These are phyloP conservation scores for Excoecaria cochinchinensis DNA, from an alignment of 345 rosid species.

Conservation along the genomic window DNA sequence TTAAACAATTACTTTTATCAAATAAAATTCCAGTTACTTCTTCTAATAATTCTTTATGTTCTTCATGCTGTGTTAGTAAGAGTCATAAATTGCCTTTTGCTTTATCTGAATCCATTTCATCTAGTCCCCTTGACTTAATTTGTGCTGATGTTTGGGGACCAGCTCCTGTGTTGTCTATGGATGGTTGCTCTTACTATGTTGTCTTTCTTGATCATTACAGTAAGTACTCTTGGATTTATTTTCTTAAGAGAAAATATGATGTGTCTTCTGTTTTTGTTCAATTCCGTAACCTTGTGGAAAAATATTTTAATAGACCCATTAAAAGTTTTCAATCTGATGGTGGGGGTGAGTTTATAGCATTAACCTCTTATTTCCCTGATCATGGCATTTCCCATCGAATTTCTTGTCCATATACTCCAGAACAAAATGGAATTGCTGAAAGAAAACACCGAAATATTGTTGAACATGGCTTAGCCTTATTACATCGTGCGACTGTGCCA, in stretches of 20 bases:
- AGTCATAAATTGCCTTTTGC: neutral
- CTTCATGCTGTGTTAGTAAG: neutral
- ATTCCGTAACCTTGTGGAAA: neutral
- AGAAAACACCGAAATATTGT: too few relatives aligned
- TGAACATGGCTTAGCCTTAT: too few relatives aligned
- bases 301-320: too few relatives aligned
- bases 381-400: neutral
- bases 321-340: neutral
- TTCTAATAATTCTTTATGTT: too few relatives aligned
- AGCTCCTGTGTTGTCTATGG: neutral
- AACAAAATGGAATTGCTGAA: too few relatives aligned
- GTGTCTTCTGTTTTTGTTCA: neutral
- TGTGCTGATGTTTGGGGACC: neutral
- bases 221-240: neutral
- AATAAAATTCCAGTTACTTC: neutral
- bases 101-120: neutral
- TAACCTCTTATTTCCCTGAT: neutral
- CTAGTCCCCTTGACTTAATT: neutral
- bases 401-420: too few relatives aligned
- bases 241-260: neutral
- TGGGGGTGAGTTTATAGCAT: neutral
- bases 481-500: too few relatives aligned
- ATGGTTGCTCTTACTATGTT: neutral
- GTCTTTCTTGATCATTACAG: too few relatives aligned
- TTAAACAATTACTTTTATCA: too few relatives aligned